phyloP scores from a whole-genome alignment of 2,329 filamentous ascomycete genomes.

The Diaporthe vexans region DNA sequence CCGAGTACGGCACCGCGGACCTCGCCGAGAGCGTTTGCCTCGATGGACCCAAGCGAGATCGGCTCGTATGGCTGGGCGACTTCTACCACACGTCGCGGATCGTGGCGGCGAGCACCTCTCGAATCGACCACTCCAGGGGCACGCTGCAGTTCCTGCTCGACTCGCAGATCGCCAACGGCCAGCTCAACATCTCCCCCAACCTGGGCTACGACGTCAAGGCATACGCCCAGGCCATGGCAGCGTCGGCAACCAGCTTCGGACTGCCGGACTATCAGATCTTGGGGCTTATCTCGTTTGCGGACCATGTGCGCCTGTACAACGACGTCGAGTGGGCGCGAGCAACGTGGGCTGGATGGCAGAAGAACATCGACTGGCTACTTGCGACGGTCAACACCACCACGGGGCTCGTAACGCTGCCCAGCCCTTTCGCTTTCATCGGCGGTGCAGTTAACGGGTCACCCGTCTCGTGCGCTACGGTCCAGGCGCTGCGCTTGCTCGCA shows the following conservation, averaged over 20 bases:
- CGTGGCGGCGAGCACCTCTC: constrained; percentile 53
- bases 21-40: constrained; percentile 55
- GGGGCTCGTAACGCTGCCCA: constrained; percentile 36
- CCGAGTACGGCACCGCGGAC: constrained; percentile 53
- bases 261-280: constrained; percentile 45
- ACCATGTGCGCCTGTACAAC: constrained; percentile 41
- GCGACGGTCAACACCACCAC: constrained; percentile 39
- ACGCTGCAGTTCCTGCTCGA: constrained; percentile 51
- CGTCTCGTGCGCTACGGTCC: constrained; percentile 42
- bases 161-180: constrained; percentile 19
- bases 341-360: constrained; percentile 43
- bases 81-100: constrained; percentile 57
- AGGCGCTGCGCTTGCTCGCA: constrained; percentile 39
- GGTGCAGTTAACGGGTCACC: constrained; percentile 40
- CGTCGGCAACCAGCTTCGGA: background rate
- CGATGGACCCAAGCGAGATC: constrained; percentile 58
- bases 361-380: constrained; percentile 41
- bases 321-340: constrained; percentile 40
- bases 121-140: constrained; percentile 53
- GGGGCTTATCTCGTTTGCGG: constrained; percentile 40
- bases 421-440: constrained; percentile 41
- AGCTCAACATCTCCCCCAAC: constrained; percentile 20
- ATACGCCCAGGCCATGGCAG: background rate
- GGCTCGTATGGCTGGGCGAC: constrained; percentile 58
- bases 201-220: constrained; percentile 14